phyloP scores from a whole-genome alignment of 2,329 filamentous ascomycete genomes.

The Colletotrichum kahawae region DNA sequence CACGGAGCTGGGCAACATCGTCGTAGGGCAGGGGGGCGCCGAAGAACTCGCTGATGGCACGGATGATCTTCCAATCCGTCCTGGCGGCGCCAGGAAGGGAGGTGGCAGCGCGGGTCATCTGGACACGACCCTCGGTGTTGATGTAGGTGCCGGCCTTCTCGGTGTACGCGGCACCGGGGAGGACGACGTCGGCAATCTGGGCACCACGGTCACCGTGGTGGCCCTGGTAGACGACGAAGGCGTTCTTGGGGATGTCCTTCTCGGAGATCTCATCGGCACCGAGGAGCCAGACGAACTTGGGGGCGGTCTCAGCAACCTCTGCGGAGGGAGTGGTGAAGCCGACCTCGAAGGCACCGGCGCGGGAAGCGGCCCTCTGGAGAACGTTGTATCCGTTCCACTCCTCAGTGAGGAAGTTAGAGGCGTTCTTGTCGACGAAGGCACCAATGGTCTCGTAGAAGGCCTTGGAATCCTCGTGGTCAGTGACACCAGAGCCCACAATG shows the following conservation, averaged over 20 bases:
- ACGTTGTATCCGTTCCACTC: conserved; percentile 99
- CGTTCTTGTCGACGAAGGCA: conserved; percentile 90
- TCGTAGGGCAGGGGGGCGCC: conserved; percentile 89
- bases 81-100: conserved; percentile 87
- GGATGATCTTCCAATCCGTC: conserved; percentile 99
- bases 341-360: conserved; percentile 92
- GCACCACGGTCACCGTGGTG: conserved; percentile 96
- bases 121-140: conserved; percentile 96
- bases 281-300: conserved; percentile 96
- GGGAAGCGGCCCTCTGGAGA: conserved; percentile 90
- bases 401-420: conserved; percentile 81
- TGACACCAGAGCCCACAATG: conserved; percentile 89
- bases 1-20: conserved; percentile 84
- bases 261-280: conserved; percentile 90
- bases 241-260: conserved; percentile 89
- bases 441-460: conserved; percentile 92
- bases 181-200: conserved; percentile 89
- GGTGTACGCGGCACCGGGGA: conserved; percentile 94
- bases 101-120: conserved; percentile 90
- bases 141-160: conserved; percentile 96
- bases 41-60: conserved; percentile 90
- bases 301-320: conserved; percentile 80
- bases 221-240: conserved; percentile 97
- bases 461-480: conserved; percentile 90
- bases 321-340: conserved; percentile 89